Conservation (phyloP, 1,284 basidiomycete species). For the Leccinum colubrinum region DNA sequence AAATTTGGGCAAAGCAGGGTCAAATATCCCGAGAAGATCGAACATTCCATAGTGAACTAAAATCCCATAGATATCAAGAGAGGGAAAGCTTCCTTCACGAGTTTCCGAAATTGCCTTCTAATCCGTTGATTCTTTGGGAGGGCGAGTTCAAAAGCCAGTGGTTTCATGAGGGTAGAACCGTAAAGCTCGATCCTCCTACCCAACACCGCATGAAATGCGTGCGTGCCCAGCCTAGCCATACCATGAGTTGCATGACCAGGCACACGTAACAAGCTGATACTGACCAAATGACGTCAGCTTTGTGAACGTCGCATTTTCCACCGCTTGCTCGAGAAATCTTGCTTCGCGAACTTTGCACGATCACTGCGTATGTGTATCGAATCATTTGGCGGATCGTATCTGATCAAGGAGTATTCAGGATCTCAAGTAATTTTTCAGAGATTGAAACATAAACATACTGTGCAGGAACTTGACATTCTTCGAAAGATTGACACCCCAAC, state of each 20-base stretch:
- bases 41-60: slow-evolving; percentile 1
- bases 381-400: slow-evolving; percentile 61
- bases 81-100: slow-evolving; percentile 49
- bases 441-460: slow-evolving; percentile 39
- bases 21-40: background rate
- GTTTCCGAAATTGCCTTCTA: slow-evolving; percentile 40
- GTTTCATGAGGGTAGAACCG: slow-evolving; percentile 41
- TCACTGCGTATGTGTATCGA: slow-evolving; percentile 50
- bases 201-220: slow-evolving; percentile 72
- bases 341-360: slow-evolving; percentile 47
- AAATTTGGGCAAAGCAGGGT: too few relatives aligned
- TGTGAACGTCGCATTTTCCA: slow-evolving; percentile 45
- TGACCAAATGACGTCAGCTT: slow-evolving; percentile 62
- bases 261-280: slow-evolving; percentile 18
- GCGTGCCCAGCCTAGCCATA: slow-evolving; percentile 70
- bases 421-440: slow-evolving; percentile 2
- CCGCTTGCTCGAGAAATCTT: slow-evolving; percentile 40
- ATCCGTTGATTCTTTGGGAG: slow-evolving; percentile 43
- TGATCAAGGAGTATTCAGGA: slow-evolving; percentile 25
- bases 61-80: slow-evolving; percentile 27
- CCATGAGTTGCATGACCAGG: slow-evolving; percentile 4
- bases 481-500: slow-evolving; percentile 49
- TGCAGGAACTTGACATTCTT: slow-evolving; percentile 50
- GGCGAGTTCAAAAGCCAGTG: slow-evolving; percentile 49
- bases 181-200: slow-evolving; percentile 55